These are phyloP conservation scores for Lenzites betulinus DNA, from an alignment of 768 basidiomycete species.

Conservation along the genomic window DNA sequence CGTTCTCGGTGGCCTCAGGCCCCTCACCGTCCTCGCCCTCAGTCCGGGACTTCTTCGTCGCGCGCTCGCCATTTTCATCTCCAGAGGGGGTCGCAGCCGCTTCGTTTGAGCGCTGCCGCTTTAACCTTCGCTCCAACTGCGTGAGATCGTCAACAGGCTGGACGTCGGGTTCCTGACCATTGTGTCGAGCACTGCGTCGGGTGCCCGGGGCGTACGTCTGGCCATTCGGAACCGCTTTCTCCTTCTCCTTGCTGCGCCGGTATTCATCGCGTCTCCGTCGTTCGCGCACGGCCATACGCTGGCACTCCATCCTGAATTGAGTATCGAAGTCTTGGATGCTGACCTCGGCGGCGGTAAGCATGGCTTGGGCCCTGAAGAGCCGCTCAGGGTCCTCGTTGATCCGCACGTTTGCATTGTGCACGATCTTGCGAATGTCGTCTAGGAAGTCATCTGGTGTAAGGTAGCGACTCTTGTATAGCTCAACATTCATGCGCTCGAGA, in stretches of 20 bases:
- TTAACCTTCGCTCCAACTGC: conserved; percentile 72
- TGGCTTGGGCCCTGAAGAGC: conserved; percentile 79
- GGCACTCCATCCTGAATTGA: conserved; percentile 78
- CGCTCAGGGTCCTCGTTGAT: conserved; percentile 70
- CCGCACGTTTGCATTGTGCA: conserved; percentile 68
- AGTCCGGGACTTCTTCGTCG: conserved; percentile 49
- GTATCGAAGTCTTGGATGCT: conserved; percentile 86
- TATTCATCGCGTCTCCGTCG: conserved; percentile 61
- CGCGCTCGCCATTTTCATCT: conserved; percentile 50
- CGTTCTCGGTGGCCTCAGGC: conserved; percentile 44
- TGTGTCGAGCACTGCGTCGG: conserved; percentile 71
- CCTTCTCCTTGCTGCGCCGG: conserved; percentile 35
- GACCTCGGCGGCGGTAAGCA: conserved; percentile 85
- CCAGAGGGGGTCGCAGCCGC: conserved; percentile 54
- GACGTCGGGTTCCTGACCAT: conserved; percentile 71
- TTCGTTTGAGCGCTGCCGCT: conserved; percentile 66
- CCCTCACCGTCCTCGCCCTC: conserved; percentile 45
- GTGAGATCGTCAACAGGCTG: conserved; percentile 69
- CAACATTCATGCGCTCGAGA: conserved; percentile 85
- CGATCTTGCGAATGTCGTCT: conserved; percentile 77
- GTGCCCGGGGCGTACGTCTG: conserved; percentile 48
- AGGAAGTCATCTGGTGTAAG: conserved; percentile 88
- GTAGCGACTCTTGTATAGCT: conserved; percentile 84
- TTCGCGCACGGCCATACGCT: conserved; percentile 81
- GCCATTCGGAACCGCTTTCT: conserved; percentile 33